phyloP scores from a whole-genome alignment of 768 basidiomycete genomes.

The Leucogyrophana mollusca region DNA sequence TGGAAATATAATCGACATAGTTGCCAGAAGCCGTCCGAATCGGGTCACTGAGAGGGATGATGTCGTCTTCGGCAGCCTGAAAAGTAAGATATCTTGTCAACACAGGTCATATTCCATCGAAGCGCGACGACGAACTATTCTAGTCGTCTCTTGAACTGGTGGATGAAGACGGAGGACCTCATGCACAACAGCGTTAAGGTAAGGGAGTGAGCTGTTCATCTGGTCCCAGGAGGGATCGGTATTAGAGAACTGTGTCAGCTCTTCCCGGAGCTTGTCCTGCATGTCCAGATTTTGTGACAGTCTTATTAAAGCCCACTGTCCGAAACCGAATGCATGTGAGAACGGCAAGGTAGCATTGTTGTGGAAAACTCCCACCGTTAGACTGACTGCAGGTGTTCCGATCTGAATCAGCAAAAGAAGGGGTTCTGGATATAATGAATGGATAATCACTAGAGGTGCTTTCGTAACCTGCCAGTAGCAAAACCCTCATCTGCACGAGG shows the following conservation, averaged over 20 bases:
- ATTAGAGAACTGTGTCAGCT: constrained; percentile 39
- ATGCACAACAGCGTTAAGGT: constrained; percentile 50
- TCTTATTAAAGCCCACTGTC: constrained; percentile 60
- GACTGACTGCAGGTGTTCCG: constrained; percentile 8
- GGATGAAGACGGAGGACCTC: constrained; percentile 45
- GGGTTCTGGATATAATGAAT: not conserved
- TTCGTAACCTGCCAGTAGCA: constrained; percentile 21
- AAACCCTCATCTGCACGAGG: constrained; percentile 11
- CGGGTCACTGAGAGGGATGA: constrained; percentile 34
- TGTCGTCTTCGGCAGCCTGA: constrained; percentile 35
- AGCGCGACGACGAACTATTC: constrained; percentile 9
- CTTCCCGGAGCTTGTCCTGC: constrained; percentile 48
- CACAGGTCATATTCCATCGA: not conserved
- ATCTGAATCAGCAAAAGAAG: not conserved
- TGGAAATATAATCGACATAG: constrained; percentile 23
- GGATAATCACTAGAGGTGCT: constrained; percentile 15
- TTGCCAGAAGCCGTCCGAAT: constrained; percentile 25
- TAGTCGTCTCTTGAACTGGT: constrained; percentile 23
- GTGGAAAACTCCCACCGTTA: constrained; percentile 8
- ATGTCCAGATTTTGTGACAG: constrained; percentile 42
- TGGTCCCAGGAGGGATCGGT: constrained; percentile 55
- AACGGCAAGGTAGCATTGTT: too few relatives aligned
- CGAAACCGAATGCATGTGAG: not conserved
- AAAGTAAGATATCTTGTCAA: not conserved
- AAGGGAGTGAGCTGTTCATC: constrained; percentile 46